Evolutionary conservation across 2,329 filamentous ascomycete species (phyloP).

Genomic region (Verticillium nubilum): DNA sequence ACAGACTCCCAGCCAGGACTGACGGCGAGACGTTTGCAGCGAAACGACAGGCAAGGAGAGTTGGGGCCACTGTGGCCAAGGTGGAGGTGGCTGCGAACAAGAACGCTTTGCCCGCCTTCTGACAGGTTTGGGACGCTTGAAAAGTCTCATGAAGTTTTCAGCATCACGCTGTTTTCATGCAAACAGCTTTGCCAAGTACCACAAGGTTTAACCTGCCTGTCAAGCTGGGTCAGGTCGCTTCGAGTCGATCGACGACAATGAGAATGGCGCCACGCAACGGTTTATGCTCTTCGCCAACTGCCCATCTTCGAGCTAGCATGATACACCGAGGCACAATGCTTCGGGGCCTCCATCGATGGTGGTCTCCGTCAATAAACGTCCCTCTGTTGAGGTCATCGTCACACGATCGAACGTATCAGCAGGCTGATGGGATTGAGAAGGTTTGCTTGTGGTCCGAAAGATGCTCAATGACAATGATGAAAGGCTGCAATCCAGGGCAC

Average conservation of each 20-base stretch:
- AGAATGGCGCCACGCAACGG: background rate
- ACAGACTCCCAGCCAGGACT: background rate
- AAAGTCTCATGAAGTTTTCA: background rate
- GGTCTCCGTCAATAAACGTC: background rate
- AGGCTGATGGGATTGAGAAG: background rate
- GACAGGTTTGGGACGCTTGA: background rate
- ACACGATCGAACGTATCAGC: too few species aligned
- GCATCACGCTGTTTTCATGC: slow-evolving; percentile 27
- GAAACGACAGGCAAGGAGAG: background rate
- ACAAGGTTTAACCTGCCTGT: background rate
- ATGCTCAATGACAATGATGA: background rate
- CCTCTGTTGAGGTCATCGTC: background rate
- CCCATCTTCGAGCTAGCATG: background rate
- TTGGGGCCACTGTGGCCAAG: background rate
- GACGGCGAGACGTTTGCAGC: background rate
- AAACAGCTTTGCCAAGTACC: slow-evolving; percentile 15
- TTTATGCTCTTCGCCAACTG: background rate
- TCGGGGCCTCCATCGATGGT: background rate
- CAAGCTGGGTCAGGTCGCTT: background rate
- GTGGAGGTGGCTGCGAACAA: background rate
- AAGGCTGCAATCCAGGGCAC: background rate
- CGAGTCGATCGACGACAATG: background rate
- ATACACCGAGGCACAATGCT: background rate
- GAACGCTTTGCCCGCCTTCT: background rate
- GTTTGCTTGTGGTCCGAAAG: background rate